phyloP scores from a whole-genome alignment of 2,329 filamentous ascomycete genomes.

The Didymella sp. region DNA sequence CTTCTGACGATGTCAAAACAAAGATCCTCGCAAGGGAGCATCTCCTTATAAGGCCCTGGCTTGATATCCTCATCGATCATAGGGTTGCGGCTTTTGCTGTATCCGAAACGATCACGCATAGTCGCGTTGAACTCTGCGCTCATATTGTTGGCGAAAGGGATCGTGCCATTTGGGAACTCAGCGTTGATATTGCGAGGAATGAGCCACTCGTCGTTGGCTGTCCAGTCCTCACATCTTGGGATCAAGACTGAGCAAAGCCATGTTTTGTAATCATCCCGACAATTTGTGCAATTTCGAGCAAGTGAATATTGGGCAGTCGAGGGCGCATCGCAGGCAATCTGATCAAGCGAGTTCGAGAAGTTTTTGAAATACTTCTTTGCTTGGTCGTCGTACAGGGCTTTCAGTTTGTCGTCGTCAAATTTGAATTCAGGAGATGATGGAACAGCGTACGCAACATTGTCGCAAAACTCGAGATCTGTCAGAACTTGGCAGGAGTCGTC shows the following conservation, averaged over 20 bases:
- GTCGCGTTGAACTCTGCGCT: constrained; percentile 35
- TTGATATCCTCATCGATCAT: constrained; percentile 74
- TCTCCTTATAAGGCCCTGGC: constrained; percentile 92
- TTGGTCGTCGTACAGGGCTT: constrained; percentile 77
- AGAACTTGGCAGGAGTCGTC: constrained; percentile 86
- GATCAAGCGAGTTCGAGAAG: constrained; percentile 82
- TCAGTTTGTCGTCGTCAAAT: constrained; percentile 67
- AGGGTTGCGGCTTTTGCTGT: constrained; percentile 69
- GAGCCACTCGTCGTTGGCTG: constrained; percentile 58
- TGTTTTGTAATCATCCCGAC: constrained; percentile 80
- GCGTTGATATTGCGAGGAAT: constrained; percentile 74
- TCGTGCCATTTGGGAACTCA: constrained; percentile 72
- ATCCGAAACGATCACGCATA: constrained; percentile 45
- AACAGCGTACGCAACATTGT: constrained; percentile 87
- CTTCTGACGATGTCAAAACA: constrained; percentile 86
- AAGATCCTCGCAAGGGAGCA: constrained; percentile 85
- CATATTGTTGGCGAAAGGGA: constrained; percentile 23
- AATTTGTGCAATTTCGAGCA: constrained; percentile 76
- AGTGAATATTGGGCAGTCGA: constrained; percentile 81
- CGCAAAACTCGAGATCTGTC: constrained; percentile 87
- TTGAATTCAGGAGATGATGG: constrained; percentile 75
- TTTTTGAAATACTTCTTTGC: constrained; percentile 73
- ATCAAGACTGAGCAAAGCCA: constrained; percentile 96
- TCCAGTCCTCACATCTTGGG: constrained; percentile 88
- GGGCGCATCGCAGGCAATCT: constrained; percentile 83